These are phyloP conservation scores for Escallonia rubra DNA, from an alignment of 129 eudicot species.

Conservation along the genomic window DNA sequence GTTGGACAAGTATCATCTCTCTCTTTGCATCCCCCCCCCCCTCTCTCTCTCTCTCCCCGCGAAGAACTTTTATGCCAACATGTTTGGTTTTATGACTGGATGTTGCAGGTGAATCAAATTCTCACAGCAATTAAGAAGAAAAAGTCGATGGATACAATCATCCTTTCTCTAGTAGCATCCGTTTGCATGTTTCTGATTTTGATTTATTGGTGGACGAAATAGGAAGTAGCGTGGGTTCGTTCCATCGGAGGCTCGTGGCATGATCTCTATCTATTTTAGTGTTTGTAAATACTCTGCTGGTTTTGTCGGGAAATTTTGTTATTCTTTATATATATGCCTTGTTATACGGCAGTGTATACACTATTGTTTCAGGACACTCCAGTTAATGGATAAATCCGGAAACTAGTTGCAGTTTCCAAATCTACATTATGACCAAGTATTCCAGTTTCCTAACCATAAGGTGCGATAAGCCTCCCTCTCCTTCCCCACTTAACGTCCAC, in stretches of 20 bases:
- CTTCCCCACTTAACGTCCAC: too few relatives aligned
- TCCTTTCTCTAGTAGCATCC: slow-evolving; percentile 90
- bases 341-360: too few relatives aligned
- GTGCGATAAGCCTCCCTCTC: too few relatives aligned
- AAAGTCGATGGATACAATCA: slow-evolving; percentile 95
- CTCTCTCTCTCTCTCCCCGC: too few relatives aligned
- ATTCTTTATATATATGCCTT: not conserved
- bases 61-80: too few relatives aligned
- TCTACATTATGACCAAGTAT: too few relatives aligned
- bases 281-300: slow-evolving; percentile 12
- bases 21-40: too few relatives aligned
- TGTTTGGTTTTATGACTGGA: not conserved
- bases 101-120: slow-evolving; percentile 74
- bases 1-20: not conserved
- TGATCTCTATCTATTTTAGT: not conserved
- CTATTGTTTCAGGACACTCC: too few relatives aligned
- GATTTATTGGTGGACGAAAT: slow-evolving; percentile 91
- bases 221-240: slow-evolving; percentile 14
- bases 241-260: not conserved
- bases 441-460: too few relatives aligned
- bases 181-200: slow-evolving; percentile 92
- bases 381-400: too few relatives aligned
- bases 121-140: slow-evolving; percentile 90
- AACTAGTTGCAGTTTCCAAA: too few relatives aligned
- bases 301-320: slow-evolving; percentile 5